Evolutionary conservation across 116 monocot genomes (phyloP).

Genomic region (Dioscorea cayenensis): DNA sequence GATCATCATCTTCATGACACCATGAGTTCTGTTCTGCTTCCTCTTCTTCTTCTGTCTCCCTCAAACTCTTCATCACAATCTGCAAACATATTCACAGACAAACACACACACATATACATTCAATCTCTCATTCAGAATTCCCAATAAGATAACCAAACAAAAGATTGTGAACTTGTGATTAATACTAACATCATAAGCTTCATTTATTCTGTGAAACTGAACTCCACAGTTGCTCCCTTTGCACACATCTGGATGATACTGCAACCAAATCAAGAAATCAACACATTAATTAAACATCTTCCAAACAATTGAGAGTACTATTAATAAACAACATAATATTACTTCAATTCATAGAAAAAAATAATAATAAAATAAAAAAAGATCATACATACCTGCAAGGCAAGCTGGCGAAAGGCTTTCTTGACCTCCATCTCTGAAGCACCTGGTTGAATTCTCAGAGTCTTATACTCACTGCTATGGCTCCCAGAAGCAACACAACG

Average conservation of each 20-base stretch:
- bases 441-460: constrained; percentile 56
- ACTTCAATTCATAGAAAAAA: too few relatives aligned
- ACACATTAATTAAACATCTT: too few relatives aligned
- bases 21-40: constrained; percentile 10
- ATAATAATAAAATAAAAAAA: too few relatives aligned
- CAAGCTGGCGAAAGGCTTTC: constrained; percentile 67
- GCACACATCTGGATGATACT: constrained; percentile 93
- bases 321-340: too few relatives aligned
- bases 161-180: not conserved
- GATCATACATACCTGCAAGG: constrained; percentile 36
- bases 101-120: not conserved
- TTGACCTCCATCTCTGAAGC: constrained; percentile 72
- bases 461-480: constrained; percentile 45
- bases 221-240: constrained; percentile 72
- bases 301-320: too few relatives aligned
- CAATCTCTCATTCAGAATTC: not conserved
- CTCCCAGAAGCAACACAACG: constrained; percentile 12
- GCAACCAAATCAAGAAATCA: constrained; percentile 14
- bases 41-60: constrained; percentile 34
- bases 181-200: constrained; percentile 76
- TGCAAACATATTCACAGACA: constrained; percentile 11
- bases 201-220: constrained; percentile 76
- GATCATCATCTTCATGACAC: not conserved
- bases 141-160: not conserved
- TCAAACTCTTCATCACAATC: constrained; percentile 58